phyloP scores from a whole-genome alignment of 306 rosid species.

The Crataegus laevigata region DNA sequence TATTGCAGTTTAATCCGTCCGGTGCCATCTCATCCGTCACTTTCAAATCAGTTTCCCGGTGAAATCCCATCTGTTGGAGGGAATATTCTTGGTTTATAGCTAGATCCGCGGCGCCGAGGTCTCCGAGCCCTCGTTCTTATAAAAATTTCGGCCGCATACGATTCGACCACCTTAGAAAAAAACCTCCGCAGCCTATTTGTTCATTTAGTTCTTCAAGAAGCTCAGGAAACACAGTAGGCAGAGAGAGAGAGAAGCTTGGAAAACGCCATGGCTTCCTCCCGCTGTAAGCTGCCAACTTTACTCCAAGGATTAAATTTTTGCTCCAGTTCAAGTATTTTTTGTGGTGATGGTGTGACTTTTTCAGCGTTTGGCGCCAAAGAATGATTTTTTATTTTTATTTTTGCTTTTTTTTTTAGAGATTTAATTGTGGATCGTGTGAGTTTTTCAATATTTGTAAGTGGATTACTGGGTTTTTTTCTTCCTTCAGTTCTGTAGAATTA shows the following conservation, averaged over 20 bases:
- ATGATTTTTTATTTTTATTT: neutral
- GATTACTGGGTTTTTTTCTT: neutral
- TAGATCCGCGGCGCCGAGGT: neutral
- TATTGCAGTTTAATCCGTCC: neutral
- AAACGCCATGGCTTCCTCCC: constrained; percentile 24
- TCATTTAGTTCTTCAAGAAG: neutral
- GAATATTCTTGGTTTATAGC: constrained; percentile 15
- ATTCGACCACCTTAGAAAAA: neutral
- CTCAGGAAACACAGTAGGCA: neutral
- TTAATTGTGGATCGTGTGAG: neutral
- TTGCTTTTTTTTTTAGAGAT: neutral
- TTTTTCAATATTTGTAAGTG: neutral
- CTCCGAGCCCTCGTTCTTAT: neutral
- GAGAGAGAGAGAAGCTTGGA: constrained; percentile 1
- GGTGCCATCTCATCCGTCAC: neutral
- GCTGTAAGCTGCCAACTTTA: constrained; percentile 23
- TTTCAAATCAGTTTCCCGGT: neutral
- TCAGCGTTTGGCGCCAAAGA: neutral
- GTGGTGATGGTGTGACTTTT: neutral
- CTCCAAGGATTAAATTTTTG: neutral
- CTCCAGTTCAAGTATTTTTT: neutral
- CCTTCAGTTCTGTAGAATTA: neutral
- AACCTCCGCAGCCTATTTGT: neutral
- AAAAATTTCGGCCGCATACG: neutral
- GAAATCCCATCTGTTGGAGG: neutral